A percentile compares a stretch with the other conserved stretches of the same genome.
Evolutionary conservation across 2,329 filamentous ascomycete genomes (phyloP).

Genomic region (Zymoseptoria ardabiliae): DNA sequence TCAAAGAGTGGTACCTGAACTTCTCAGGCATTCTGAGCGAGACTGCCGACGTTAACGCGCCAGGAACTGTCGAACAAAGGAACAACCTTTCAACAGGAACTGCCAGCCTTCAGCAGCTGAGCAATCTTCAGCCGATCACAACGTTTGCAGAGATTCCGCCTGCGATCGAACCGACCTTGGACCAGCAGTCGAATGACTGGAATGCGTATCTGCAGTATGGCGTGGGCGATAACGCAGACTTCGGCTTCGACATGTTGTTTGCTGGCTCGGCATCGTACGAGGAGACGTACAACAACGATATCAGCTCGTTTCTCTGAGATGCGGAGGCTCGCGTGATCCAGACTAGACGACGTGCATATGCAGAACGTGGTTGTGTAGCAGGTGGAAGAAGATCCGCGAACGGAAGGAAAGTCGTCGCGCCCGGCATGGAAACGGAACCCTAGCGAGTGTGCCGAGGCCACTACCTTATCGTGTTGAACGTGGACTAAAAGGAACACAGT

Average conservation of each 20-base stretch:
- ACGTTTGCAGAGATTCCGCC: background rate
- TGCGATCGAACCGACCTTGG: background rate
- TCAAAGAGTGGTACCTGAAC: conserved; percentile 16
- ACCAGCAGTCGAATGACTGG: conserved; percentile 3
- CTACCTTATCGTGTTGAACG: background rate
- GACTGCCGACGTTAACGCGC: background rate
- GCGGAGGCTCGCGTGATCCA: background rate
- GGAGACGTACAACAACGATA: background rate
- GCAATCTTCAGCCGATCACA: background rate
- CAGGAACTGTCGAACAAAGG: no score
- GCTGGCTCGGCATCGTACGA: background rate
- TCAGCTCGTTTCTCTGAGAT: background rate
- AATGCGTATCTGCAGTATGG: conserved; percentile 5
- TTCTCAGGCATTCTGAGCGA: conserved; percentile 11
- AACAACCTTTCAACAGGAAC: no score
- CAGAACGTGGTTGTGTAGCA: background rate
- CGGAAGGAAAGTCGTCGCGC: background rate
- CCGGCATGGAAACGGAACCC: background rate
- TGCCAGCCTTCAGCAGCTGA: background rate
- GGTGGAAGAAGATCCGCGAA: background rate
- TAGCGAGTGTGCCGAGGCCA: background rate
- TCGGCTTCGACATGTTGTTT: conserved; percentile 15
- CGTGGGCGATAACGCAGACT: conserved; percentile 8
- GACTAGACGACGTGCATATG: background rate
- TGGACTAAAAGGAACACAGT: background rate